Evolutionary conservation across 805 yeast species (phyloP), one percentile per base, ranked within the genome.

Genomic region (Kockiozyma suomiensis): DNA sequence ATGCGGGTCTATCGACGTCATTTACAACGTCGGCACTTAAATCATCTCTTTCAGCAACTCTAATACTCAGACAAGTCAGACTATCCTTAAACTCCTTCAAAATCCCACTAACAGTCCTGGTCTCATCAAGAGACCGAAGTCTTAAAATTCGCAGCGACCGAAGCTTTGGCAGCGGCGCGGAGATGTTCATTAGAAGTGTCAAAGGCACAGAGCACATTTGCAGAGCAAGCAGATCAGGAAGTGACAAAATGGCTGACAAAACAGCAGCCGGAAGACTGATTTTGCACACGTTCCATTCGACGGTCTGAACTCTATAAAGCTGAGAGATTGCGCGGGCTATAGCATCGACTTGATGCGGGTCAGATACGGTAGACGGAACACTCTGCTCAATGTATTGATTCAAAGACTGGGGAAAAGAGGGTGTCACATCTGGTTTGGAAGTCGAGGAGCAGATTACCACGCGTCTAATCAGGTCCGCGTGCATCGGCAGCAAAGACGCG

Each of bases 131-230:
- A 5, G 62, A 58, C 33, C 60, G 21, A 26, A 61, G 21, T 12
- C 62, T 28, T 10, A 50, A 30, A 15, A 61, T 51, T 25, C 59
- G 35, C 33, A 61, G 42, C 12, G 64, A 56, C 23, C 35, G 32
- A 6, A 61, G 48, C 13, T 50, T 33, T 13, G 53, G 38, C 25
- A 23, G 13, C 25, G 43, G 33, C 42, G 30, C 3, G 15, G 38
- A 12, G 25, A 46, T 33, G 19, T 30, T 30, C 25, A 21, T 17
- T 15, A 23, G 6, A 12, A 51, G 19, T n/a, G 46, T 8, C 12
- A 33, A n/a, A 25, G 64, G 64, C 13, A 61, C 52, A 3, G 64
- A 61, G 28, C 64, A 61, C 3, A 53, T 52, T 37, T 61, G 64
- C 23, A 61, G 42, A 21, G 33, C 43, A 10, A 30, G 28, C 19